Conservation (phyloP, 257 asterid species). For the Anisodus tanguticus region DNA sequence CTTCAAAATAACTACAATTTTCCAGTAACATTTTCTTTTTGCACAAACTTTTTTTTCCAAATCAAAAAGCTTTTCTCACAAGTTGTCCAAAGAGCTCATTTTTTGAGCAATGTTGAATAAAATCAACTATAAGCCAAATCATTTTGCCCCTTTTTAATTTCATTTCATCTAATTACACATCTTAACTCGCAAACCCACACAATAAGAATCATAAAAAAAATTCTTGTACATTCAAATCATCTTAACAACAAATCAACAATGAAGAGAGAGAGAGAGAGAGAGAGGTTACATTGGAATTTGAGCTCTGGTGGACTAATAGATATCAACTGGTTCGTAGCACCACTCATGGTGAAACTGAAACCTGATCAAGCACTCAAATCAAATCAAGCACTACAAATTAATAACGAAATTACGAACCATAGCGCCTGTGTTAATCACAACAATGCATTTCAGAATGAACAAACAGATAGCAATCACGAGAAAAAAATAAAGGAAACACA, state of each 20-base stretch:
- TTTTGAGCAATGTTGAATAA: neutral
- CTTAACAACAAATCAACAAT: neutral
- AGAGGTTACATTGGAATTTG: conserved; percentile 63
- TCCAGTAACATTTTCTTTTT: neutral
- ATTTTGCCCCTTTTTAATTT: neutral
- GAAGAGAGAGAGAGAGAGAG: neutral
- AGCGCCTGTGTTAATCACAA: neutral
- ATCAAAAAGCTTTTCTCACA: neutral
- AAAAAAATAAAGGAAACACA: neutral
- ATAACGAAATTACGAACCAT: neutral
- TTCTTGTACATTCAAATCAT: neutral
- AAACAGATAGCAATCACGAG: neutral
- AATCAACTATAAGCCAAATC: neutral
- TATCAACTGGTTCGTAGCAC: conserved; percentile 55
- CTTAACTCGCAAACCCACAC: neutral
- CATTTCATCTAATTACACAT: neutral
- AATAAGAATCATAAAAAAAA: neutral
- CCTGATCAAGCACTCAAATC: conserved; percentile 22
- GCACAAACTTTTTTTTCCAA: neutral
- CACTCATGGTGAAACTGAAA: conserved; percentile 45
- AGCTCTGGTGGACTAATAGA: conserved; percentile 75
- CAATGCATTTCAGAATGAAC: neutral
- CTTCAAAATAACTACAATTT: neutral
- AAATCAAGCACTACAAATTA: neutral
- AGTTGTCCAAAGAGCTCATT: neutral